Conservation (phyloP, 495 filamentous ascomycete genomes). For the Annulohypoxylon nitens region DNA sequence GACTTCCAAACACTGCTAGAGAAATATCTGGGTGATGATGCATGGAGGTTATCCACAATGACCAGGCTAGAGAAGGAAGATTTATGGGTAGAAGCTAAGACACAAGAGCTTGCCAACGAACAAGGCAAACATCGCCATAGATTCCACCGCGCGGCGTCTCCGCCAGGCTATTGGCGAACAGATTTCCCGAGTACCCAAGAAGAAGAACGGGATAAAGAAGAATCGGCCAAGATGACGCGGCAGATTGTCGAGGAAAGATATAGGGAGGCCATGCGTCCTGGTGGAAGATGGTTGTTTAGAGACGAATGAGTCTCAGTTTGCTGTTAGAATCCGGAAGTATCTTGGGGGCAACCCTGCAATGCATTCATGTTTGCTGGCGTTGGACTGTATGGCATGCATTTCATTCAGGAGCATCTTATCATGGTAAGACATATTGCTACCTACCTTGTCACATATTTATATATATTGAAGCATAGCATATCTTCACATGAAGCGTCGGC, state of each 20-base stretch:
- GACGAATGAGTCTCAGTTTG: constrained; percentile 71
- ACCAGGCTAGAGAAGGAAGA: constrained; percentile 64
- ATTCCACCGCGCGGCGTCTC: constrained; percentile 75
- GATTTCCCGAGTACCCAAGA: constrained; percentile 92
- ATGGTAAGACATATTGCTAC: background rate
- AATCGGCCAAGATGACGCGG: constrained; percentile 69
- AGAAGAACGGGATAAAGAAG: constrained; percentile 69
- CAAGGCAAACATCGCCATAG: constrained; percentile 82
- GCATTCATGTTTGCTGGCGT: constrained; percentile 14
- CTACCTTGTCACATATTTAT: background rate
- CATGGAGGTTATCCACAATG: constrained; percentile 61
- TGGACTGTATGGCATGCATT: background rate
- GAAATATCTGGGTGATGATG: constrained; percentile 74
- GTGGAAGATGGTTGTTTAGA: constrained; percentile 81
- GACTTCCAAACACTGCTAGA: constrained; percentile 71
- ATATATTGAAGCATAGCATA: constrained; percentile 6
- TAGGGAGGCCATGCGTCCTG: constrained; percentile 82
- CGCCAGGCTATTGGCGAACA: constrained; percentile 89
- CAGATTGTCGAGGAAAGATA: constrained; percentile 78
- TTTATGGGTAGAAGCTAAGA: constrained; percentile 75
- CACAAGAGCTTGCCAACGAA: constrained; percentile 73
- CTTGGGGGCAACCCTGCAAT: constrained; percentile 13
- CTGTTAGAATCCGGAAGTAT: background rate
- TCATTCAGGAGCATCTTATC: background rate
- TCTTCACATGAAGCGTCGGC: no score